Conservation (phyloP, 116 monocot species). For the Iris pallida region DNA sequence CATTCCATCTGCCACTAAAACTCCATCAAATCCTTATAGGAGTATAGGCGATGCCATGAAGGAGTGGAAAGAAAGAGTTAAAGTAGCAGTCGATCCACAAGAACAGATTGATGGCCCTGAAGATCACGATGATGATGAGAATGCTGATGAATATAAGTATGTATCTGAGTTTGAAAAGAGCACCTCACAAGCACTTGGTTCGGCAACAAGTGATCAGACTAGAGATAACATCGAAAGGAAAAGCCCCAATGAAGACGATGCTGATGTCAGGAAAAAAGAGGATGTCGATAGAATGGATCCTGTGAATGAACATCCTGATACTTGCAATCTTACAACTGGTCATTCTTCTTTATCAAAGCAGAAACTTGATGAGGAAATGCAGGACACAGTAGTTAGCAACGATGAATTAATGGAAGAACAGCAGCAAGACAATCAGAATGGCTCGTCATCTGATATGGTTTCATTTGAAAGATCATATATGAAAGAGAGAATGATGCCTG, state of each 20-base stretch:
- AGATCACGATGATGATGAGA: conserved; percentile 38
- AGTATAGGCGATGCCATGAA: conserved; percentile 76
- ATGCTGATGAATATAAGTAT: conserved; percentile 64
- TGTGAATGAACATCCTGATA: conserved; percentile 29
- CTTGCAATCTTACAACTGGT: conserved; percentile 13
- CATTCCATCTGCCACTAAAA: conserved; percentile 20
- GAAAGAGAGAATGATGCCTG: conserved; percentile 30
- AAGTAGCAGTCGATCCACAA: conserved; percentile 49
- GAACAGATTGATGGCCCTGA: conserved; percentile 25
- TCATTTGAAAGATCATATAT: conserved; percentile 45
- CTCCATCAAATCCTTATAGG: conserved; percentile 70
- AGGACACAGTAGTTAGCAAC: conserved; percentile 9
- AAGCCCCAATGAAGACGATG: conserved; percentile 21
- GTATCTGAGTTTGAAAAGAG: conserved; percentile 63
- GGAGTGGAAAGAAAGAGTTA: conserved; percentile 82
- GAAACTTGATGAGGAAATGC: conserved; percentile 15
- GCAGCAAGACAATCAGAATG: neutral
- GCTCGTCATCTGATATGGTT: conserved; percentile 32
- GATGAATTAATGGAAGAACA: conserved; percentile 32
- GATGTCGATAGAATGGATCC: conserved; percentile 24
- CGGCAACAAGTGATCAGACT: conserved; percentile 72
- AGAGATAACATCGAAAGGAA: conserved; percentile 22
- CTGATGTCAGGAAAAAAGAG: conserved; percentile 32
- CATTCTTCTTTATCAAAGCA: conserved; percentile 18
- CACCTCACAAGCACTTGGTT: conserved; percentile 71